Conservation (phyloP, 345 rosid genomes). For the Brassica napus region Da-Ae NC_063450.1:42287501-42288000, state of each 20-base stretch:
- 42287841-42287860: background rate
- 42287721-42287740: constrained; percentile 1
- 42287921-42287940: background rate
- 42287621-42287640: constrained; percentile 3
- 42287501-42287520: background rate
- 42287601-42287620: constrained; percentile 1
- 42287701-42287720: constrained; percentile 14
- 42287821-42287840: background rate
- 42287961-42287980: background rate
- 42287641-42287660: constrained; percentile 12
- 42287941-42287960: background rate
- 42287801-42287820: background rate
- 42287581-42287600: constrained; percentile 5
- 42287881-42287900: background rate
- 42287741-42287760: background rate
- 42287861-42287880: background rate
- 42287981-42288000: constrained; percentile 2
- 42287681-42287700: background rate
- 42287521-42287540: constrained; percentile 2
- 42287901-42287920: background rate
- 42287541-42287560: constrained; percentile 24
- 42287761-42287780: background rate
- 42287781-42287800: background rate
- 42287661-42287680: constrained; percentile 4
- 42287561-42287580: background rate